A percentile compares a stretch with the other conserved stretches of the same genome.
Evolutionary conservation across 345 rosid species (phyloP).

Genomic region (Lepidium sativum): DNA sequence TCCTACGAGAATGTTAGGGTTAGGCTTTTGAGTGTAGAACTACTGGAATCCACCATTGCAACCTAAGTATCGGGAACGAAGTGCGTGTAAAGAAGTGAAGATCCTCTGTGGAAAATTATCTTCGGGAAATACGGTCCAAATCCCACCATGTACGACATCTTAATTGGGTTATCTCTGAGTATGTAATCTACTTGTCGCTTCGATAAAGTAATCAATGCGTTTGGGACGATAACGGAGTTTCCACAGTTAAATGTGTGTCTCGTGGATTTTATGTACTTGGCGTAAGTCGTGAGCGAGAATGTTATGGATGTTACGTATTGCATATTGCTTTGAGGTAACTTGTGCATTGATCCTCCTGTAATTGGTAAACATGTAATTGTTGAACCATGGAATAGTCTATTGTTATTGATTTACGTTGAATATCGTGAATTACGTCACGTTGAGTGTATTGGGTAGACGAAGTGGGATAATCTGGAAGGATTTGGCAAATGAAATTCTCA

Average conservation of each 20-base stretch:
- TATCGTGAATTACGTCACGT: constrained; percentile 30
- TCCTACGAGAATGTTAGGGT: constrained; percentile 66
- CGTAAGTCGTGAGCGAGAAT: constrained; percentile 76
- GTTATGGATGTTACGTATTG: constrained; percentile 84
- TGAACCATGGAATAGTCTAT: not conserved
- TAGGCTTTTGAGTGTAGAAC: constrained; percentile 46
- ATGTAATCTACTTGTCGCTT: constrained; percentile 85
- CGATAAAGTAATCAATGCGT: constrained; percentile 41
- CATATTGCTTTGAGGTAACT: constrained; percentile 62
- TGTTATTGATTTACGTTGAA: not conserved
- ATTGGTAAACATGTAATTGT: too few species aligned
- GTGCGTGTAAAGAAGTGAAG: constrained; percentile 52
- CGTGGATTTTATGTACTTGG: constrained; percentile 64
- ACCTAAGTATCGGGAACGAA: constrained; percentile 39
- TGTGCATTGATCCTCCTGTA: constrained; percentile 80
- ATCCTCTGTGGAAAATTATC: constrained; percentile 76
- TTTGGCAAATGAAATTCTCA: constrained; percentile 77
- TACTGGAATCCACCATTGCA: constrained; percentile 65
- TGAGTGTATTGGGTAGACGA: constrained; percentile 76
- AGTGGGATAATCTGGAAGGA: constrained; percentile 70
- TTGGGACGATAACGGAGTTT: constrained; percentile 46
- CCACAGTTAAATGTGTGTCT: constrained; percentile 63
- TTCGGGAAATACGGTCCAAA: constrained; percentile 60
- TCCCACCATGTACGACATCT: constrained; percentile 92
- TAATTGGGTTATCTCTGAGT: constrained; percentile 60